phyloP scores from a whole-genome alignment of 345 rosid genomes.

The Excoecaria cochinchinensis region DNA sequence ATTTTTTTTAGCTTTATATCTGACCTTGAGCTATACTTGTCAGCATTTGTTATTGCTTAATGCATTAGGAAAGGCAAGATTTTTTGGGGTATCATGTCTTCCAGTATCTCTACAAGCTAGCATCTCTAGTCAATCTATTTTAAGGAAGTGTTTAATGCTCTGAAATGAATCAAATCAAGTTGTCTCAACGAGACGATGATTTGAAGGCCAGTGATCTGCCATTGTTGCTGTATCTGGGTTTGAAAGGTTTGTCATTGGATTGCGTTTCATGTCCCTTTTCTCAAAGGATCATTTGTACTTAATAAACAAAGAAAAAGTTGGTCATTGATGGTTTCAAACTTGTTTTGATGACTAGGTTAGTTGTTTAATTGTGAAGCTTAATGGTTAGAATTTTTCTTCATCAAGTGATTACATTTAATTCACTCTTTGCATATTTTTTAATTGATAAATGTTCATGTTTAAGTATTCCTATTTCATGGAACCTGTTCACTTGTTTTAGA shows the following conservation, averaged over 20 bases:
- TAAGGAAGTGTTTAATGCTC: background rate
- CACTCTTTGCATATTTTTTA: background rate
- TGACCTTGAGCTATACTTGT: background rate
- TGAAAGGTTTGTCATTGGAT: background rate
- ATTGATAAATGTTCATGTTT: background rate
- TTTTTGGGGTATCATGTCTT: background rate
- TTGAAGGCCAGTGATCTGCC: background rate
- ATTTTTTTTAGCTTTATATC: background rate
- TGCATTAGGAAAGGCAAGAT: background rate
- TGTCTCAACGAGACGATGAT: background rate
- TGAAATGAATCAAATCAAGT: background rate
- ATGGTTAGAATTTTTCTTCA: background rate
- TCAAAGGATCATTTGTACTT: background rate
- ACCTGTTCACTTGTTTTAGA: constrained; percentile 36
- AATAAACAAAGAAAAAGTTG: background rate
- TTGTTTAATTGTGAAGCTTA: background rate
- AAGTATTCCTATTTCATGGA: background rate
- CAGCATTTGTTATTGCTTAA: background rate
- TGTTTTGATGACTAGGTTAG: background rate
- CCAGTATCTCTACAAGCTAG: background rate
- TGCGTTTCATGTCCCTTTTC: background rate
- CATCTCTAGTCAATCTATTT: background rate
- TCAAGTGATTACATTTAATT: background rate
- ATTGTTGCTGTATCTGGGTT: too few relatives aligned
- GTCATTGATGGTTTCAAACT: background rate